phyloP scores from a whole-genome alignment of 768 basidiomycete species.

The Leccinum rimulosum region DNA sequence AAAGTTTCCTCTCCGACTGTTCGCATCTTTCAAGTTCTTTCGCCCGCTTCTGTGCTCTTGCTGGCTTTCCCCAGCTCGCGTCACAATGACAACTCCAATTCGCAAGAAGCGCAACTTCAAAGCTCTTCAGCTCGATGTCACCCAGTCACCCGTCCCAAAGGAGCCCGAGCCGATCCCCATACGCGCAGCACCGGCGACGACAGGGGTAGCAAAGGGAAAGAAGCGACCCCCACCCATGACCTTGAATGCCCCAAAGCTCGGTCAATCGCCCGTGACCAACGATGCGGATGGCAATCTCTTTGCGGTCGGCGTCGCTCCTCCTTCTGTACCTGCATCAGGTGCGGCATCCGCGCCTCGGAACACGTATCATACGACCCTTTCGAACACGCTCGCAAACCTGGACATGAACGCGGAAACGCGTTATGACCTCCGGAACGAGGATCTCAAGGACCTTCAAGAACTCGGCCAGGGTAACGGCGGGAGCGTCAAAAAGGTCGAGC shows the following conservation, averaged over 20 bases:
- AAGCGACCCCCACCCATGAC: constrained; percentile 83
- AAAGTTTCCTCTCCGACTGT: constrained; percentile 20
- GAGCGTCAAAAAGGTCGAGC: constrained; percentile 95
- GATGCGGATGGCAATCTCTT: constrained; percentile 43
- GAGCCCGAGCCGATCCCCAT: constrained; percentile 45
- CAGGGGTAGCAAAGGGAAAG: constrained; percentile 47
- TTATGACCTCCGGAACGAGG: constrained; percentile 82
- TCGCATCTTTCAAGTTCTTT: constrained; percentile 8
- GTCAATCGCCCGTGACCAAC: constrained; percentile 31
- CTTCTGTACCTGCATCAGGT: constrained; percentile 51
- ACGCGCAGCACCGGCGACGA: constrained; percentile 43
- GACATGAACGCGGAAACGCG: constrained; percentile 86
- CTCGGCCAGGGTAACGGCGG: constrained; percentile 97
- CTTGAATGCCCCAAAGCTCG: constrained; percentile 67
- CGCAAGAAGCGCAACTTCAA: constrained; percentile 95
- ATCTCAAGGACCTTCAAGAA: constrained; percentile 86
- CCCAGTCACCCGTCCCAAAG: constrained; percentile 39
- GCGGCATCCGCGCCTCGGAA: constrained; percentile 57
- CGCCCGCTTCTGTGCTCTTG: not conserved
- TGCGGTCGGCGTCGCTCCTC: constrained; percentile 45
- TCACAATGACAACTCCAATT: constrained; percentile 53
- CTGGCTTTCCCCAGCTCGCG: constrained; percentile 1
- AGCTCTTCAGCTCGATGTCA: constrained; percentile 69
- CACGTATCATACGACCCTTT: constrained; percentile 77
- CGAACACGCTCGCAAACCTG: constrained; percentile 80